Percentiles rank a stretch among this genome's conserved stretches.
These are phyloP conservation scores for Athelia sp. DNA, from an alignment of 1,284 basidiomycete genomes.

Conservation along the genomic window DNA sequence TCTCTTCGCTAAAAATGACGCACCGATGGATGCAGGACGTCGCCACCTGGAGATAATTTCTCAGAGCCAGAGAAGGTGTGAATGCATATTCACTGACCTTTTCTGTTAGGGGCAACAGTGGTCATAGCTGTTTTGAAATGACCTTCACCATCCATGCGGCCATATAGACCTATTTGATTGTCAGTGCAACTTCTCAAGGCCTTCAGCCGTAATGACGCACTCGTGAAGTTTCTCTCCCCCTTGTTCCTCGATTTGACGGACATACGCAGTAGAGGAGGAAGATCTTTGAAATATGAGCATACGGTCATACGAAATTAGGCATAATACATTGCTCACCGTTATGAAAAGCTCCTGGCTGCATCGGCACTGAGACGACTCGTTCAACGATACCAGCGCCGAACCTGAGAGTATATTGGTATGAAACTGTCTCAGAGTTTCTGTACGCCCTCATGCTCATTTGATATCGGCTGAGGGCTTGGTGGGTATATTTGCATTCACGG, in stretches of 20 bases:
- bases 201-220: constrained; percentile 13
- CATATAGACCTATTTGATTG: constrained; percentile 43
- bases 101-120: constrained; percentile 38
- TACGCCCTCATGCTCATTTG: constrained; percentile 47
- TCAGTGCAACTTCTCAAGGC: not conserved
- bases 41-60: constrained; percentile 24
- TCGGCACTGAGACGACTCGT: constrained; percentile 48
- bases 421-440: constrained; percentile 21
- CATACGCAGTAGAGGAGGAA: constrained; percentile 34
- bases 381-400: constrained; percentile 40
- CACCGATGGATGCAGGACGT: constrained; percentile 57
- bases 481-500: constrained; percentile 35
- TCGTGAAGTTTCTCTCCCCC: constrained; percentile 17
- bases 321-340: constrained; percentile 26
- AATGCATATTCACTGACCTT: constrained; percentile 16
- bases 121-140: constrained; percentile 62
- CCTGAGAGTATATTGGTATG: constrained; percentile 45
- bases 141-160: constrained; percentile 42
- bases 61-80: not conserved
- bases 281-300: constrained; percentile 23
- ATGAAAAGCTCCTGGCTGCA: constrained; percentile 41
- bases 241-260: constrained; percentile 20
- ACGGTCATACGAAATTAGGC: not conserved
- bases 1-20: not conserved
- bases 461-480: constrained; percentile 47